phyloP scores from a whole-genome alignment of 2,329 filamentous ascomycete species.

The Rhynchosporium secalis region DNA sequence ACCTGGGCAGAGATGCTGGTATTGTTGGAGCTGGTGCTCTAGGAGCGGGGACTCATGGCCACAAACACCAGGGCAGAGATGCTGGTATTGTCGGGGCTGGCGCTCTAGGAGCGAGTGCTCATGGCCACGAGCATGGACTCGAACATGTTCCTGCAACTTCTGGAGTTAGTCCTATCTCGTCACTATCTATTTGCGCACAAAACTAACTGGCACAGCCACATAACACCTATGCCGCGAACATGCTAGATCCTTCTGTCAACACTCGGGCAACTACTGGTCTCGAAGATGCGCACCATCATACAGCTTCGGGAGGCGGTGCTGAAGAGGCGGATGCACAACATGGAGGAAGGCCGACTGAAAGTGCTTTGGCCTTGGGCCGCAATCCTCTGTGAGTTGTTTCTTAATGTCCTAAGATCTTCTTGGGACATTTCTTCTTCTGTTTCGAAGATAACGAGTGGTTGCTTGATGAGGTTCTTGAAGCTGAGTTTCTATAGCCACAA shows the following conservation, averaged over 20 bases:
- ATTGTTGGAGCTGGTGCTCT: constrained; percentile 18
- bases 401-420: too few species aligned
- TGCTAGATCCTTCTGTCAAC: constrained; percentile 34
- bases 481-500: background rate
- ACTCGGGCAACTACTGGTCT: background rate
- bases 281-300: constrained; percentile 31
- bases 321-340: constrained; percentile 27
- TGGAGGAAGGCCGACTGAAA: too few species aligned
- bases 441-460: too few species aligned
- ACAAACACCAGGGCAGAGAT: constrained; percentile 25
- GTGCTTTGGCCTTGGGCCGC: constrained; percentile 9
- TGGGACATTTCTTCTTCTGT: too few species aligned
- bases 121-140: constrained; percentile 23
- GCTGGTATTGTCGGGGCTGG: constrained; percentile 25
- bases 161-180: background rate
- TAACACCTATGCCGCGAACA: constrained; percentile 32
- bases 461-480: background rate
- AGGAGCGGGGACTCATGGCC: constrained; percentile 33
- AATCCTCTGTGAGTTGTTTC: too few species aligned
- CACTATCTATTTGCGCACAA: background rate
- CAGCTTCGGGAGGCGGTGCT: constrained; percentile 32
- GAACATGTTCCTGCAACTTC: background rate
- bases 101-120: constrained; percentile 23
- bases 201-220: constrained; percentile 33
- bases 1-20: constrained; percentile 27